phyloP scores from a whole-genome alignment of 768 basidiomycete species.

The Boletus rubescentipes region DNA sequence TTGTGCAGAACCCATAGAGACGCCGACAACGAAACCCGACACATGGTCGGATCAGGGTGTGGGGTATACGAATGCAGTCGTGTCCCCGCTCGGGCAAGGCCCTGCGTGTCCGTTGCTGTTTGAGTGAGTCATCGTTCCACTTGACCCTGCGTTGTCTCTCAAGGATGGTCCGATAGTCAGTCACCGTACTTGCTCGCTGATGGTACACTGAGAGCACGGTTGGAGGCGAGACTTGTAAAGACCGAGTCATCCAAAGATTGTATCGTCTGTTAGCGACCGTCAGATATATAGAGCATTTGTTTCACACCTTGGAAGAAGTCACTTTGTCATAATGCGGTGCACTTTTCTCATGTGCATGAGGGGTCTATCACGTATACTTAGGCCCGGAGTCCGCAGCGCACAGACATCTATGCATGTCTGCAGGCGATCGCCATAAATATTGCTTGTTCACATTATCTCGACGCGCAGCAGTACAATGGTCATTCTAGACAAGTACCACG shows the following conservation, averaged over 20 bases:
- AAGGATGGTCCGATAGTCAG: neutral
- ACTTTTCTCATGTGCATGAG: conserved; percentile 47
- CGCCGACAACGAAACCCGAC: conserved; percentile 4
- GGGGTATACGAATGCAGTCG: conserved; percentile 10
- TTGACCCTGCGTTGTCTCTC: neutral
- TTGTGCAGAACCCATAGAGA: neutral
- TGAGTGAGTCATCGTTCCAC: conserved; percentile 1
- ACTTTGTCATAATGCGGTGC: conserved; percentile 33
- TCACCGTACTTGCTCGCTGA: conserved; percentile 17
- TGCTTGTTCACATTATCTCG: neutral
- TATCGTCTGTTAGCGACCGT: conserved; percentile 17
- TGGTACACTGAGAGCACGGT: conserved; percentile 18
- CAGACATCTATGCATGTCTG: neutral
- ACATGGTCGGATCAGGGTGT: conserved; percentile 19
- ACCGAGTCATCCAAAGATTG: conserved; percentile 10
- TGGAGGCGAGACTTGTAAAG: conserved; percentile 15
- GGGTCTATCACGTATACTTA: too few relatives aligned
- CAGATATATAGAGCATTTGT: neutral
- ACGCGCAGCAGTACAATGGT: conserved; percentile 12
- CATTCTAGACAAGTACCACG: conserved; percentile 20
- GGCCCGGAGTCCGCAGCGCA: neutral
- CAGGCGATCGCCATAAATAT: neutral
- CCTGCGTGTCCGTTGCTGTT: neutral
- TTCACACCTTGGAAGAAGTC: neutral
- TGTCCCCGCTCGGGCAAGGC: conserved; percentile 2